Percentiles rank a stretch among this genome's conserved stretches.
phyloP scores from a whole-genome alignment of 1,284 basidiomycete genomes.

The Dichomitus squalens region DNA sequence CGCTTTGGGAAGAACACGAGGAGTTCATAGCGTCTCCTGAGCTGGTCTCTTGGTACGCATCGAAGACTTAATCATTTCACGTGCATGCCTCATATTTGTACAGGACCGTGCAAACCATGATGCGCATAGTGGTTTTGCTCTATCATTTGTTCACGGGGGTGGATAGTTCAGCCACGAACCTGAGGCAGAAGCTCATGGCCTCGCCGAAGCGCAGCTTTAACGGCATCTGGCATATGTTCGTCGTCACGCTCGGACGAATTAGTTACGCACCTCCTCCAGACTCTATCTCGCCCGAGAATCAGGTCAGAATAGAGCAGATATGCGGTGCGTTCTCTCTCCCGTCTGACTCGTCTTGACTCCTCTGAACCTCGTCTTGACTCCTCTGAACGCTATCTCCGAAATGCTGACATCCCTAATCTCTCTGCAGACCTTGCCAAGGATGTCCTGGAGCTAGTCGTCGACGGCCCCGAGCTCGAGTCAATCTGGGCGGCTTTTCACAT shows the following conservation, averaged over 20 bases:
- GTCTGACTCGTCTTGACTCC: background rate
- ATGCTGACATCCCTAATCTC: background rate
- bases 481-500: slow-evolving; percentile 27
- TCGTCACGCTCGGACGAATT: slow-evolving; percentile 74
- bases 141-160: slow-evolving; percentile 58
- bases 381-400: background rate
- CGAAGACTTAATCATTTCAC: slow-evolving; percentile 9
- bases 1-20: slow-evolving; percentile 69
- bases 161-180: slow-evolving; percentile 43
- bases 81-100: background rate
- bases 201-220: slow-evolving; percentile 57
- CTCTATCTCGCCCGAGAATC: slow-evolving; percentile 52
- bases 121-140: slow-evolving; percentile 57
- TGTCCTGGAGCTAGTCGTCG: slow-evolving; percentile 30
- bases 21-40: slow-evolving; percentile 41
- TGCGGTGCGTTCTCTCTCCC: slow-evolving; percentile 44
- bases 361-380: background rate
- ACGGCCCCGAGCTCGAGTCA: slow-evolving; percentile 31
- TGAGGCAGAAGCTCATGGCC: slow-evolving; percentile 57
- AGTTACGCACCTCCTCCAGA: slow-evolving; percentile 71
- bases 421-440: slow-evolving; percentile 27
- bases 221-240: slow-evolving; percentile 75
- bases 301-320: slow-evolving; percentile 48
- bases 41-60: slow-evolving; percentile 40
- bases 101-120: slow-evolving; percentile 53